Evolutionary conservation across 2,329 filamentous ascomycete genomes (phyloP).

Genomic region (Diaporthe sp.): DNA sequence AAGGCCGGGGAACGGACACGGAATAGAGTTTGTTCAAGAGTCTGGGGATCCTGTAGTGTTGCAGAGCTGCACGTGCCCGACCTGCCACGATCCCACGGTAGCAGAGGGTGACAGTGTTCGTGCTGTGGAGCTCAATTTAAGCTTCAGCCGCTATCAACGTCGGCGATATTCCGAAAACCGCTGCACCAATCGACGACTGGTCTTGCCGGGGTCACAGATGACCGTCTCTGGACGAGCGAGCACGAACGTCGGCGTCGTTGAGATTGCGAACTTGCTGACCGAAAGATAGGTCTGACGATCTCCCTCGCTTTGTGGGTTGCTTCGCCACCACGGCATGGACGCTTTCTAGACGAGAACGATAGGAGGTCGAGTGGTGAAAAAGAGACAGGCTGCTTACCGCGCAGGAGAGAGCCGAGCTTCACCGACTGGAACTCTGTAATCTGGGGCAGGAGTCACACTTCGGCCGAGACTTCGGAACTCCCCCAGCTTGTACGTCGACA

Average conservation of each 20-base stretch:
- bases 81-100: slow-evolving; percentile 29
- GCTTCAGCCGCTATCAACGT: slow-evolving; percentile 33
- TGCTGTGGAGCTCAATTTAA: slow-evolving; percentile 34
- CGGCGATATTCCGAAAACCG: slow-evolving; percentile 14
- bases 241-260: slow-evolving; percentile 10
- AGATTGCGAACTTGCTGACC: neutral
- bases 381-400: slow-evolving; percentile 8
- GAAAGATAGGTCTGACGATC: slow-evolving; percentile 7
- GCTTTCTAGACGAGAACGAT: neutral
- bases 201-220: slow-evolving; percentile 16
- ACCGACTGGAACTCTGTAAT: neutral
- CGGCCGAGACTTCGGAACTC: neutral
- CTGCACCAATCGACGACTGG: slow-evolving; percentile 24
- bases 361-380: neutral
- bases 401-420: neutral
- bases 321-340: slow-evolving; percentile 2
- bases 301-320: neutral
- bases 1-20: neutral
- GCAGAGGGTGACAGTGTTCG: slow-evolving; percentile 24
- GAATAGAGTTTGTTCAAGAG: slow-evolving; percentile 32
- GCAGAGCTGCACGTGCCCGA: slow-evolving; percentile 28
- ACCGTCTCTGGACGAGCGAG: slow-evolving; percentile 1
- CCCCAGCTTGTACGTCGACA: neutral
- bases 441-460: neutral
- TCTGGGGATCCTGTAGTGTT: slow-evolving; percentile 32